Conservation (phyloP, 345 rosid genomes). For the Psidium guajava region DNA sequence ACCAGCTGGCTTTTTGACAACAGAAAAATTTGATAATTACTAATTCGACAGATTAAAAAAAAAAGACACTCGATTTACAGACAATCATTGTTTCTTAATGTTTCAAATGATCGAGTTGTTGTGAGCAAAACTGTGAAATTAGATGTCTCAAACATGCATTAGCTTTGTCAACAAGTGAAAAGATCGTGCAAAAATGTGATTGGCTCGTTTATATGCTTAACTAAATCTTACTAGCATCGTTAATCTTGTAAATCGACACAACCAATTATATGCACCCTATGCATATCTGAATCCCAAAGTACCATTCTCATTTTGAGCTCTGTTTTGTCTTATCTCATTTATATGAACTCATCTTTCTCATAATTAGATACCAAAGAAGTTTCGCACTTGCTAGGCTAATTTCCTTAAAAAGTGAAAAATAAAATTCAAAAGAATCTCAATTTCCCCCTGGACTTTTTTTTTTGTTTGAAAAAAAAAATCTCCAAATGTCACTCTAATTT, state of each 20-base stretch:
- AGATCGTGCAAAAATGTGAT: neutral
- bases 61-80: neutral
- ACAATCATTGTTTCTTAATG: neutral
- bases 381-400: neutral
- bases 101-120: neutral
- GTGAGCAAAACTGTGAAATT: neutral
- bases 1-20: neutral
- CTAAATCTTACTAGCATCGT: neutral
- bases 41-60: neutral
- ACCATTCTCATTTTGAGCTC: neutral
- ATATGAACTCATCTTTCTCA: neutral
- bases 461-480: neutral
- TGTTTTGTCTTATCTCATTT: neutral
- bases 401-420: neutral
- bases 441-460: neutral
- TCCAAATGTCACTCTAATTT: accelerated
- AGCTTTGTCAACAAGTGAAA: neutral
- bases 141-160: neutral
- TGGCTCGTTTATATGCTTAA: neutral
- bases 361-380: neutral
- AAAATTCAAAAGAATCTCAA: neutral
- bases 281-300: neutral
- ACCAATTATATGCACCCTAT: too few relatives aligned
- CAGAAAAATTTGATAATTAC: neutral
- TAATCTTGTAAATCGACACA: too few relatives aligned